Conservation (phyloP, 2,329 filamentous ascomycete genomes). For the Fragosphaeria purpurea region DNA sequence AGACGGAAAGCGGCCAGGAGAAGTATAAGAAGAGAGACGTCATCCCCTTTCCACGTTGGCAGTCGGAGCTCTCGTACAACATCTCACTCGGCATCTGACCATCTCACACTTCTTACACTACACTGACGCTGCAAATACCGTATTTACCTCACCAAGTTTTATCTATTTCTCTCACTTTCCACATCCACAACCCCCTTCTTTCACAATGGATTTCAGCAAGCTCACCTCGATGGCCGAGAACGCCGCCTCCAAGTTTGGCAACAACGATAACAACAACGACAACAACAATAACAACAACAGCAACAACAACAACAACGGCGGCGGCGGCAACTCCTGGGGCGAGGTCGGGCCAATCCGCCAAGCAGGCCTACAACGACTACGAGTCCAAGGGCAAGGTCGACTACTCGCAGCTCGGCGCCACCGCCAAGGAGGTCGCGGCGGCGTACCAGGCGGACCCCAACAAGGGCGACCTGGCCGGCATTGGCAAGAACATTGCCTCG, state of each 20-base stretch:
- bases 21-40: conserved; percentile 4
- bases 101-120: not conserved
- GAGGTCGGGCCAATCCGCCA: conserved; percentile 14
- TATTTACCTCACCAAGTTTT: not conserved
- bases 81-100: not conserved
- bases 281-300: conserved; percentile 6
- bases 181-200: not conserved
- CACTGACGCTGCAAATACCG: no score
- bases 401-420: conserved; percentile 19
- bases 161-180: not conserved
- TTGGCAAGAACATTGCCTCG: conserved; percentile 9
- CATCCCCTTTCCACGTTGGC: not conserved
- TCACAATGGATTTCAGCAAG: conserved; percentile 19
- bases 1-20: not conserved
- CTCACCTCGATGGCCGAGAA: conserved; percentile 14
- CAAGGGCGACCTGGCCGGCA: conserved; percentile 8
- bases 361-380: conserved; percentile 14
- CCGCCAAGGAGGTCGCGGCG: conserved; percentile 24
- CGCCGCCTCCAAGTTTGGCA: conserved; percentile 12
- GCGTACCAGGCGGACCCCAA: conserved; percentile 12
- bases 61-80: not conserved
- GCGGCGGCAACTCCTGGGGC: conserved; percentile 9
- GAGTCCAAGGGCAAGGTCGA: conserved; percentile 23
- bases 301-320: no score
- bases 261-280: conserved; percentile 9